These are phyloP conservation scores for Aphelidium insulamus DNA, from an alignment of 371 early-diverging fungal genomes.

Conservation along the genomic window DNA sequence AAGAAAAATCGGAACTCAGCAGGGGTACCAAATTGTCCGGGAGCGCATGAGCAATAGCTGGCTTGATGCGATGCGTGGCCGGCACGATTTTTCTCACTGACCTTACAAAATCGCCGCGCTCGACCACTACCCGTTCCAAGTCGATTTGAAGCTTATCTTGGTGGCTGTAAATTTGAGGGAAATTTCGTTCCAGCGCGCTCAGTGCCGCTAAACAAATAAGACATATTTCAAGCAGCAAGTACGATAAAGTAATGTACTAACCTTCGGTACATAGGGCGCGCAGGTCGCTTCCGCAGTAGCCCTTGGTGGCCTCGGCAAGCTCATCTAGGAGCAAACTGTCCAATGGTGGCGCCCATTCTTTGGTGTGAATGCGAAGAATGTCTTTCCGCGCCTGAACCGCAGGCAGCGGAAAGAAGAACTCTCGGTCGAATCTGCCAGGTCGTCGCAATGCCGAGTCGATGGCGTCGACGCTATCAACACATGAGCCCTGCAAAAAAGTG, in stretches of 20 bases:
- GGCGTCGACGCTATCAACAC: conserved; percentile 14
- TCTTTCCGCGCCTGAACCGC: conserved; percentile 14
- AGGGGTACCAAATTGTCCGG: conserved; percentile 13
- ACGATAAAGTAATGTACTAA: not conserved
- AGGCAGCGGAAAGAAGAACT: conserved; percentile 33
- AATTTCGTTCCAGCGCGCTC: conserved; percentile 31
- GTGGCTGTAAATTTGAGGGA: conserved; percentile 34
- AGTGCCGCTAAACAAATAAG: conserved; percentile 23
- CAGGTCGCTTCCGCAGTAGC: conserved; percentile 31
- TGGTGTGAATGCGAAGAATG: conserved; percentile 16
- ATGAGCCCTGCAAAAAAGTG: conserved; percentile 11
- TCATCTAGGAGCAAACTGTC: conserved; percentile 9
- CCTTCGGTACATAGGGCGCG: conserved; percentile 43
- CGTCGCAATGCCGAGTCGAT: conserved; percentile 41
- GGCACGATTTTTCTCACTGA: conserved; percentile 22
- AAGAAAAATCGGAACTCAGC: conserved; percentile 5
- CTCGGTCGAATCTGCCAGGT: conserved; percentile 44
- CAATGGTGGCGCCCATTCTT: conserved; percentile 13
- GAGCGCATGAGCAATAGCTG: conserved; percentile 14
- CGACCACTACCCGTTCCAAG: conserved; percentile 15
- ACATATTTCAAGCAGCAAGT: not conserved
- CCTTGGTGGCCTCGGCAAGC: conserved; percentile 15
- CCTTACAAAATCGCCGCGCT: conserved; percentile 20
- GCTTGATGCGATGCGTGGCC: conserved; percentile 15
- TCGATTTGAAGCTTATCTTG: conserved; percentile 19